Percentiles rank a stretch among this genome's conserved stretches.
Conservation (phyloP, 345 rosid species). For the Salix arbutifolia region DNA sequence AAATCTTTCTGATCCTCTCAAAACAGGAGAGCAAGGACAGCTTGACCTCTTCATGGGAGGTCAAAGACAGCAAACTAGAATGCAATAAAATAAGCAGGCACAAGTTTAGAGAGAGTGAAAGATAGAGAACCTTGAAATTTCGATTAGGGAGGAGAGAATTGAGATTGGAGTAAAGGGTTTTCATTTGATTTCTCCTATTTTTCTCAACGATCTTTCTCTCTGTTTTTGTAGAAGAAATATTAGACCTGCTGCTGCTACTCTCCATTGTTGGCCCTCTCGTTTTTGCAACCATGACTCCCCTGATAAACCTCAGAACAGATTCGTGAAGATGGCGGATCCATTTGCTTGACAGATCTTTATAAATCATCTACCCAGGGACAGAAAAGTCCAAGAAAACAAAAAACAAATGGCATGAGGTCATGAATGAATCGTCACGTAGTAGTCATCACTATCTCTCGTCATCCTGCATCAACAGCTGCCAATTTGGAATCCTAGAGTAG, state of each 20-base stretch:
- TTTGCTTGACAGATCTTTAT: background rate
- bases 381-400: background rate
- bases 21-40: background rate
- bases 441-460: background rate
- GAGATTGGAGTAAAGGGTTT: constrained; percentile 38
- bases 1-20: too few species aligned
- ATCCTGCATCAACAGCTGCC: background rate
- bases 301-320: background rate
- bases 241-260: background rate
- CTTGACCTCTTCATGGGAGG: background rate
- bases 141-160: constrained; percentile 43
- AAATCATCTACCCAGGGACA: too few species aligned
- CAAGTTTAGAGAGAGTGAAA: background rate
- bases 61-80: background rate
- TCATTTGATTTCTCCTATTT: constrained; percentile 51
- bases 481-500: background rate
- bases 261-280: constrained; percentile 1
- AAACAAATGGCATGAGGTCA: background rate
- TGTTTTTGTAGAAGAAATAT: constrained; percentile 21
- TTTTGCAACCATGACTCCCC: background rate
- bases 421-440: background rate
- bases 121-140: constrained; percentile 20
- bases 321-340: background rate
- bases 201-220: constrained; percentile 55
- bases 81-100: background rate